phyloP scores from a whole-genome alignment of 2,329 filamentous ascomycete species.

The Pyricularia pennisetigena region DNA sequence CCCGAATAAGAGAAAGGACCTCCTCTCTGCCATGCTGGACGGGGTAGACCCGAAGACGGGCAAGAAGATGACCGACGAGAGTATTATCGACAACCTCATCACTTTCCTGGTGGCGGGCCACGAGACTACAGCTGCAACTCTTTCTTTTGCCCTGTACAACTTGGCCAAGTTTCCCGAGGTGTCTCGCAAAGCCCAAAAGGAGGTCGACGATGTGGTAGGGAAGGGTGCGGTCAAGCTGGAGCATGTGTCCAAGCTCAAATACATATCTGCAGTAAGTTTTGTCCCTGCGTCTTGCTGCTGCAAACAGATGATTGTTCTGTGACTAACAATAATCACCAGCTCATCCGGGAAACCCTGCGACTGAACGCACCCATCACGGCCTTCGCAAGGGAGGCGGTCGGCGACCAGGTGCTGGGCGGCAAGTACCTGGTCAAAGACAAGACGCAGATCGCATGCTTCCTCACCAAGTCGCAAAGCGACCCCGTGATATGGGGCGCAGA shows the following conservation, averaged over 20 bases:
- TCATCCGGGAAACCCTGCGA: slow-evolving; percentile 41
- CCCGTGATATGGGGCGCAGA: slow-evolving; percentile 56
- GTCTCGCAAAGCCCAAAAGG: slow-evolving; percentile 36
- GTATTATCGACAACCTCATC: slow-evolving; percentile 10
- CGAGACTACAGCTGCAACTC: slow-evolving; percentile 43
- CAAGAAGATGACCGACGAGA: slow-evolving; percentile 13
- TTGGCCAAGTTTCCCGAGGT: slow-evolving; percentile 37
- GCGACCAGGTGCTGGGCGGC: slow-evolving; percentile 43
- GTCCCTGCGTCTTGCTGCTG: no score
- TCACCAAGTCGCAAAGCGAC: slow-evolving; percentile 46
- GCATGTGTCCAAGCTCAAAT: slow-evolving; percentile 39
- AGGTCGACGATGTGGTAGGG: slow-evolving; percentile 42
- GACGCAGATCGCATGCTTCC: slow-evolving; percentile 41
- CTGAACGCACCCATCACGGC: slow-evolving; percentile 37
- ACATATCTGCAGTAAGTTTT: slow-evolving; percentile 33
- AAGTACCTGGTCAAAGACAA: slow-evolving; percentile 48
- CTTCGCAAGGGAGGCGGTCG: slow-evolving; percentile 19
- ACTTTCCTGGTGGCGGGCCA: slow-evolving; percentile 39
- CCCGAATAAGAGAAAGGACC: slow-evolving; percentile 36
- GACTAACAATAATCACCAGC: neutral
- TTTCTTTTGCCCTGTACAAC: slow-evolving; percentile 40
- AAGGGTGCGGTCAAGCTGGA: slow-evolving; percentile 29
- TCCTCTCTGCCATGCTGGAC: slow-evolving; percentile 39
- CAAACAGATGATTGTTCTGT: no score
- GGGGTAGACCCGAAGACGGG: slow-evolving; percentile 15